These are phyloP conservation scores for Macrotyloma uniflorum DNA, from an alignment of 306 rosid genomes.

Conservation along the genomic window DNA sequence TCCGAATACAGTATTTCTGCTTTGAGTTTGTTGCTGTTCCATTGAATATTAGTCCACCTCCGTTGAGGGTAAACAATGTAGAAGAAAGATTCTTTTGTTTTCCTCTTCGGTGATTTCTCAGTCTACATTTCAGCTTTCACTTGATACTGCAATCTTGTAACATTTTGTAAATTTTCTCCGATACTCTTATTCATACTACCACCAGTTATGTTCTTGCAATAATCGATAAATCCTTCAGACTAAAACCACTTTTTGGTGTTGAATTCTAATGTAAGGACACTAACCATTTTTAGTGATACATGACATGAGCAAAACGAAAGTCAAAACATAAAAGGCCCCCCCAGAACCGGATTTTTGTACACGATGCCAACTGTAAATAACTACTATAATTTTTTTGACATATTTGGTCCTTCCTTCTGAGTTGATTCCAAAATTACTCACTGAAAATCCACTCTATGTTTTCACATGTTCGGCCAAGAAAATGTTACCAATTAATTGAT, in stretches of 20 bases:
- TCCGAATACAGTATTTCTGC: slow-evolving; percentile 41
- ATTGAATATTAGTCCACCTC: slow-evolving; percentile 12
- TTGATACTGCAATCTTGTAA: not conserved
- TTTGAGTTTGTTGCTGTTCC: slow-evolving; percentile 29
- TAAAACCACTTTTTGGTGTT: not conserved
- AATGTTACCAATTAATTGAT: not conserved
- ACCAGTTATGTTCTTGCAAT: not conserved
- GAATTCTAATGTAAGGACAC: not conserved
- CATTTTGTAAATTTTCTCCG: not conserved
- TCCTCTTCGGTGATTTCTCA: not conserved
- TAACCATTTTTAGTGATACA: slow-evolving; percentile 23
- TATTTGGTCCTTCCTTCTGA: not conserved
- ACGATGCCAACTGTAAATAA: slow-evolving; percentile 9
- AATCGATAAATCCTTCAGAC: not conserved
- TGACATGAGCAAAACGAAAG: not conserved
- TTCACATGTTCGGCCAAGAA: not conserved
- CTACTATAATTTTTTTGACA: not conserved
- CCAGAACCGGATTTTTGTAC: slow-evolving; percentile 6
- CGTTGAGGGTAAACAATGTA: not conserved
- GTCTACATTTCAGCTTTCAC: slow-evolving; percentile 26
- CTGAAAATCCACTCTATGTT: not conserved
- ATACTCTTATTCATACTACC: not conserved
- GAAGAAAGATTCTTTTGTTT: slow-evolving; percentile 32
- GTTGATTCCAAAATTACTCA: not conserved
- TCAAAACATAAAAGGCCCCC: slow-evolving; percentile 3